Evolutionary conservation across 1,284 basidiomycete genomes (phyloP).

Genomic region (Ustilago bromivora): DNA sequence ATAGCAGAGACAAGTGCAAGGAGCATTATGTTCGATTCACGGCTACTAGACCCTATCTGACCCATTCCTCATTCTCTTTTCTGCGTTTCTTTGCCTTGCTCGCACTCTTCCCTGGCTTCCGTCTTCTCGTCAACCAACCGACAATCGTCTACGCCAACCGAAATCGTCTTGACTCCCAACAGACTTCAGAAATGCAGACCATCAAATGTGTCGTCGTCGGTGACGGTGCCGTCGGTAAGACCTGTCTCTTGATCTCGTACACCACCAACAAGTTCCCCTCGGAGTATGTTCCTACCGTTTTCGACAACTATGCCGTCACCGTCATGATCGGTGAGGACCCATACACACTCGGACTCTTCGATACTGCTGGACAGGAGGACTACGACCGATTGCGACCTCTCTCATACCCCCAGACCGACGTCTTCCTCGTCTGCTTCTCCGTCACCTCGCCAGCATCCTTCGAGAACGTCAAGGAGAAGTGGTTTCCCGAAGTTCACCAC

Average conservation of each 20-base stretch:
- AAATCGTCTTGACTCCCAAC: background rate
- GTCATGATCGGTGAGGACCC: slow-evolving; percentile 99
- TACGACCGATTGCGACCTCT: slow-evolving; percentile 98
- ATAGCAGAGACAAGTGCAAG: background rate
- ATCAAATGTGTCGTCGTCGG: slow-evolving; percentile 93
- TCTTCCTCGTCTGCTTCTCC: slow-evolving; percentile 99
- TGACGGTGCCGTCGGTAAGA: slow-evolving; percentile 99
- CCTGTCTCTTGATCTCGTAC: slow-evolving; percentile 98
- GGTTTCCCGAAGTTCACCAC: slow-evolving; percentile 99
- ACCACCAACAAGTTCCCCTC: slow-evolving; percentile 84
- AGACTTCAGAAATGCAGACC: slow-evolving; percentile 64
- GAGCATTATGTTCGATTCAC: background rate
- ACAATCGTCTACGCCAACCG: background rate
- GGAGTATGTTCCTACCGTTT: slow-evolving; percentile 96
- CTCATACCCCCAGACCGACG: slow-evolving; percentile 99
- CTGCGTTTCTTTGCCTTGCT: background rate
- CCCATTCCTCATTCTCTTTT: background rate
- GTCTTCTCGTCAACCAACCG: background rate
- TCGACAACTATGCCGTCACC: slow-evolving; percentile 98
- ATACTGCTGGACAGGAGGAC: slow-evolving; percentile 99
- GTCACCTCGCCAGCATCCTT: slow-evolving; percentile 98
- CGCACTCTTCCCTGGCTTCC: too few species aligned
- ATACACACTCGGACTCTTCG: slow-evolving; percentile 97
- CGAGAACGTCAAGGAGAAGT: slow-evolving; percentile 99
- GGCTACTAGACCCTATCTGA: background rate